These are phyloP conservation scores for Austroboletus eburneus DNA, from an alignment of 768 basidiomycete genomes.

Conservation along the genomic window DNA sequence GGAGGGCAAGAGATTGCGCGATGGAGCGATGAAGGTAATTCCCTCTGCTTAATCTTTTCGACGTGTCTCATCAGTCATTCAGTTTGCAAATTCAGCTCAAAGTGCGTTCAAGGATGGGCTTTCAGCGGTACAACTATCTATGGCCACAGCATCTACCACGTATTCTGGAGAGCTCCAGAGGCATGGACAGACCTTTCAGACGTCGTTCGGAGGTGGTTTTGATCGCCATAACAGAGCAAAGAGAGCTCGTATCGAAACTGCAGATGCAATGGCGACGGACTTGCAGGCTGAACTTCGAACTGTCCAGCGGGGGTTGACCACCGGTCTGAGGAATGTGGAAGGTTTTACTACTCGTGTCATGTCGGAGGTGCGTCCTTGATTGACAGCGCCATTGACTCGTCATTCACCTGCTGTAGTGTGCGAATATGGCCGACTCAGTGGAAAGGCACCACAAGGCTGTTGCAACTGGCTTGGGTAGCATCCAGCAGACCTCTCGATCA, in stretches of 20 bases:
- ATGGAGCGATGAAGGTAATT: slow-evolving; percentile 56
- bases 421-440: slow-evolving; percentile 36
- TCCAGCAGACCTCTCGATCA: slow-evolving; percentile 48
- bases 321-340: slow-evolving; percentile 47
- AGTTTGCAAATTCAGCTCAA: slow-evolving; percentile 43
- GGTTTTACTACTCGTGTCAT: slow-evolving; percentile 38
- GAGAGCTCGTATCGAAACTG: slow-evolving; percentile 61
- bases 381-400: not conserved
- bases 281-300: slow-evolving; percentile 49
- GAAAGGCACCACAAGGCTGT: slow-evolving; percentile 44
- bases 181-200: slow-evolving; percentile 41
- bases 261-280: slow-evolving; percentile 44
- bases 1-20: slow-evolving; percentile 52
- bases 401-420: slow-evolving; percentile 32
- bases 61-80: slow-evolving; percentile 11
- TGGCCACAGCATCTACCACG: slow-evolving; percentile 44
- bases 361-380: slow-evolving; percentile 45
- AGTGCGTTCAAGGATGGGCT: slow-evolving; percentile 41
- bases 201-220: slow-evolving; percentile 50
- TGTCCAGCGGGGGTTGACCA: slow-evolving; percentile 47
- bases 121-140: slow-evolving; percentile 39
- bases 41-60: not conserved
- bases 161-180: slow-evolving; percentile 52
- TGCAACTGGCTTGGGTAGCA: slow-evolving; percentile 39
- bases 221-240: slow-evolving; percentile 62